Percentiles rank a stretch among this genome's conserved stretches.
These are phyloP conservation scores for Mayamaea pseudoterrestris DNA, from an alignment of 108 stramenopile species.

Conservation along the genomic window DNA sequence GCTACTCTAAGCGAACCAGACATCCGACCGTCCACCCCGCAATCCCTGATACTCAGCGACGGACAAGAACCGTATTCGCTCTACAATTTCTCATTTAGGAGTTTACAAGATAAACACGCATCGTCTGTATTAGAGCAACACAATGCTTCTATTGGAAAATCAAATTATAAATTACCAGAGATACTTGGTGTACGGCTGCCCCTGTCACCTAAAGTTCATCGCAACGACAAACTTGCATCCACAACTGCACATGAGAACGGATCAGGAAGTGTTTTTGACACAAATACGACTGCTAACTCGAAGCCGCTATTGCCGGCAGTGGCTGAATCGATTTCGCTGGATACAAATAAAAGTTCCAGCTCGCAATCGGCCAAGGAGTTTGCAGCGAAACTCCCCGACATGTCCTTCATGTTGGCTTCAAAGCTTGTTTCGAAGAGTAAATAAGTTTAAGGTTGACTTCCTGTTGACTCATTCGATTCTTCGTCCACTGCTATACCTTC, in stretches of 20 bases:
- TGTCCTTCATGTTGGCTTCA: neutral
- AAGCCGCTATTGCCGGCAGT: too few relatives aligned
- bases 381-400: neutral
- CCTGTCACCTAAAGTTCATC: too few relatives aligned
- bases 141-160: neutral
- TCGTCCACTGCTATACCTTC: conserved; percentile 6
- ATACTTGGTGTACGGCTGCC: too few relatives aligned
- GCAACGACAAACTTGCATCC: too few relatives aligned
- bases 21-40: neutral
- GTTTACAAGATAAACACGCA: neutral
- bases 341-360: too few relatives aligned
- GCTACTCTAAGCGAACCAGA: neutral
- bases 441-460: neutral
- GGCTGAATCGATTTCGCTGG: too few relatives aligned
- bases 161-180: too few relatives aligned
- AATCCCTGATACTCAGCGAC: neutral
- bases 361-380: too few relatives aligned
- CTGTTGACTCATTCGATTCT: neutral
- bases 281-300: too few relatives aligned
- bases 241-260: too few relatives aligned
- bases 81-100: neutral
- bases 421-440: neutral
- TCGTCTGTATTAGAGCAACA: neutral
- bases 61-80: neutral
- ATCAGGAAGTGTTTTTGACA: too few relatives aligned